These are phyloP conservation scores for Fonsecaea pedrosoi DNA, from an alignment of 2,329 filamentous ascomycete genomes.

Conservation along the genomic window DNA sequence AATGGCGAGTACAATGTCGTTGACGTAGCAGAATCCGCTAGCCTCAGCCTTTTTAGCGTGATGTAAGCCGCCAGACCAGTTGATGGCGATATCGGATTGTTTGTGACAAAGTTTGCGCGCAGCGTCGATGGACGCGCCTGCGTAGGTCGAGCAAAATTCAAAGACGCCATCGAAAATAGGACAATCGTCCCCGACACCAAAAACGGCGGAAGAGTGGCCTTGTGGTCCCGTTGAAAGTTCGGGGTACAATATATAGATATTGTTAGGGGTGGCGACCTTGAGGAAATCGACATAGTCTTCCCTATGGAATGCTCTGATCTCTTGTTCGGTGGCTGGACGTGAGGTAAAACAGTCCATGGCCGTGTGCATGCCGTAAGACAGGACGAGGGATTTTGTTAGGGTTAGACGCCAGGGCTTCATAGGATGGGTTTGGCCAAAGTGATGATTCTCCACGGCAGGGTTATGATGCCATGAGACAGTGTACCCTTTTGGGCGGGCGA, in stretches of 20 bases:
- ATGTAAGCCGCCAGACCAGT: conserved; percentile 95
- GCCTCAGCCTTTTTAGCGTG: conserved; percentile 95
- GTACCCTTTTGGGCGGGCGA: conserved; percentile 82
- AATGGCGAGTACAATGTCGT: conserved; percentile 95
- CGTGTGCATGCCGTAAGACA: conserved; percentile 93
- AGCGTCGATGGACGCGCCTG: conserved; percentile 87
- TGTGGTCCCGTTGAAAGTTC: conserved; percentile 35
- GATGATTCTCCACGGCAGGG: conserved; percentile 91
- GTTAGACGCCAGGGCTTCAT: conserved; percentile 99
- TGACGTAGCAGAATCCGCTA: conserved; percentile 97
- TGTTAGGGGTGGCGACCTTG: conserved; percentile 71
- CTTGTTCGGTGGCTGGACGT: conserved; percentile 82
- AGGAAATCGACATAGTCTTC: conserved; percentile 91
- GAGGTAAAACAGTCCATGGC: conserved; percentile 95
- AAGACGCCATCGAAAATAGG: conserved; percentile 95
- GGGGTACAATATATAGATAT: conserved; percentile 64
- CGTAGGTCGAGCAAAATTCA: conserved; percentile 93
- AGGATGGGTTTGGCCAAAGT: conserved; percentile 94
- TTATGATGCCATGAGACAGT: conserved; percentile 96
- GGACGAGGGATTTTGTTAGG: conserved; percentile 90
- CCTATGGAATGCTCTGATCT: conserved; percentile 85
- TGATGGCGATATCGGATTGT: conserved; percentile 93
- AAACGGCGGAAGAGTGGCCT: conserved; percentile 60
- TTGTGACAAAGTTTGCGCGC: conserved; percentile 84
- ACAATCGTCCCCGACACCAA: conserved; percentile 92